phyloP scores from a whole-genome alignment of 108 stramenopile genomes.

The Bacterosira constricta region DNA sequence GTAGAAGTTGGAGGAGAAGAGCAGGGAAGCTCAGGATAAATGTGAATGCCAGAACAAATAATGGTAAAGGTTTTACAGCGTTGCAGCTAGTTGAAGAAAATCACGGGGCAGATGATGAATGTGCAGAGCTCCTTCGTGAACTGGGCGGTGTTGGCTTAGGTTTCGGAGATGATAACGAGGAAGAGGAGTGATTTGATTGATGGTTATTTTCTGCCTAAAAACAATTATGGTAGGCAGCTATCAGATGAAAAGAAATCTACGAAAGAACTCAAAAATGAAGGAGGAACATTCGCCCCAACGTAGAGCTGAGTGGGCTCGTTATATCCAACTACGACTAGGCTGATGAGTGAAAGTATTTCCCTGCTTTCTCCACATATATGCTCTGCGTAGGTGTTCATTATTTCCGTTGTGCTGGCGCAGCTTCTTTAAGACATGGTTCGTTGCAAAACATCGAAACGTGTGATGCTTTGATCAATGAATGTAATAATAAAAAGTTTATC shows the following conservation, averaged over 20 bases:
- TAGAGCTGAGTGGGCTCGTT: too few species aligned
- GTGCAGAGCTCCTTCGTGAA: slow-evolving; percentile 22
- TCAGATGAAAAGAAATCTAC: too few species aligned
- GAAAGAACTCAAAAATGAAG: too few species aligned
- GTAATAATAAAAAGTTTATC: not conserved
- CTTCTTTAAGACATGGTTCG: too few species aligned
- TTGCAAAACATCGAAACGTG: not conserved
- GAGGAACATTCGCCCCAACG: too few species aligned
- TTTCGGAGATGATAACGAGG: slow-evolving; percentile 18
- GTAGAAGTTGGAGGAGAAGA: not conserved
- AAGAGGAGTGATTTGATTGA: not conserved
- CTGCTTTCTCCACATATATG: too few species aligned
- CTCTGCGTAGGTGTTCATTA: too few species aligned
- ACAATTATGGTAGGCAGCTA: too few species aligned
- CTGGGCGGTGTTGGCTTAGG: slow-evolving; percentile 37
- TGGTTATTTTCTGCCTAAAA: too few species aligned
- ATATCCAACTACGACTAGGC: too few species aligned
- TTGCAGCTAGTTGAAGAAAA: slow-evolving; percentile 34
- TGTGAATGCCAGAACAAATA: slow-evolving; percentile 47
- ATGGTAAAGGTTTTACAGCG: slow-evolving; percentile 33
- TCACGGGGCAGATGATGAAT: slow-evolving; percentile 35
- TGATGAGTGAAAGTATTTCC: too few species aligned
- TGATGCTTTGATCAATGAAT: not conserved
- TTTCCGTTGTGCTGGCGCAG: too few species aligned
- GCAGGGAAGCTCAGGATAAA: slow-evolving; percentile 19